Percentiles rank a stretch among this genome's conserved stretches.
Evolutionary conservation across 2,329 filamentous ascomycete genomes (phyloP).

Genomic region (Lachnellula occidentalis): DNA sequence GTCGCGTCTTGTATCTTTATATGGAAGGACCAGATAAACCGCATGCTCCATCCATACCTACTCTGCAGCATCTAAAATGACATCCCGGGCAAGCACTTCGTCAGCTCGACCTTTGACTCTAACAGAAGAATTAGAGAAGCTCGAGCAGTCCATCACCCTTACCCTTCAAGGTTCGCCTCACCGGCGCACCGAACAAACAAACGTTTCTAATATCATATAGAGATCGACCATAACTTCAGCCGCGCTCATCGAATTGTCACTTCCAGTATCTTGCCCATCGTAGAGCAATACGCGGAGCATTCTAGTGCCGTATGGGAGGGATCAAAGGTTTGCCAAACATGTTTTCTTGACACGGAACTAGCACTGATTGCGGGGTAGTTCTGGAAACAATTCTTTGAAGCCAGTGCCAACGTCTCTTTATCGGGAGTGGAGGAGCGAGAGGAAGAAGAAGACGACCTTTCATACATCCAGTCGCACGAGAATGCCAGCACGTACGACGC

Average conservation of each 20-base stretch:
- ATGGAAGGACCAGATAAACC: background rate
- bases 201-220: slow-evolving; percentile 39
- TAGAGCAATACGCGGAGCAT: slow-evolving; percentile 92
- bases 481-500: slow-evolving; percentile 29
- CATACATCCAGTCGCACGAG: slow-evolving; percentile 32
- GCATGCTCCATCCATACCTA: background rate
- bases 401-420: slow-evolving; percentile 92
- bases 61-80: too few species aligned
- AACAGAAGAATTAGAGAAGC: slow-evolving; percentile 89
- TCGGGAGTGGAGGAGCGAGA: slow-evolving; percentile 86
- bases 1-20: background rate
- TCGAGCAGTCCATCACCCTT: slow-evolving; percentile 94
- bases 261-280: slow-evolving; percentile 82
- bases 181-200: background rate
- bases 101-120: slow-evolving; percentile 60
- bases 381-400: slow-evolving; percentile 99
- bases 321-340: slow-evolving; percentile 61
- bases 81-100: slow-evolving; percentile 30
- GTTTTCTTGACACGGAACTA: background rate
- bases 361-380: slow-evolving; percentile 54
- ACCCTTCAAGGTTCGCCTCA: slow-evolving; percentile 72
- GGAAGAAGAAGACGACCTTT: slow-evolving; percentile 47
- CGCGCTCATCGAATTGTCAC: slow-evolving; percentile 95
- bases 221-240: slow-evolving; percentile 98
- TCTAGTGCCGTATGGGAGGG: slow-evolving; percentile 95